A percentile compares a stretch with the other conserved stretches of the same genome.
These are phyloP conservation scores for Paramyrothecium sp. DNA, from an alignment of 2,329 filamentous ascomycete species.

Conservation along the genomic window DNA sequence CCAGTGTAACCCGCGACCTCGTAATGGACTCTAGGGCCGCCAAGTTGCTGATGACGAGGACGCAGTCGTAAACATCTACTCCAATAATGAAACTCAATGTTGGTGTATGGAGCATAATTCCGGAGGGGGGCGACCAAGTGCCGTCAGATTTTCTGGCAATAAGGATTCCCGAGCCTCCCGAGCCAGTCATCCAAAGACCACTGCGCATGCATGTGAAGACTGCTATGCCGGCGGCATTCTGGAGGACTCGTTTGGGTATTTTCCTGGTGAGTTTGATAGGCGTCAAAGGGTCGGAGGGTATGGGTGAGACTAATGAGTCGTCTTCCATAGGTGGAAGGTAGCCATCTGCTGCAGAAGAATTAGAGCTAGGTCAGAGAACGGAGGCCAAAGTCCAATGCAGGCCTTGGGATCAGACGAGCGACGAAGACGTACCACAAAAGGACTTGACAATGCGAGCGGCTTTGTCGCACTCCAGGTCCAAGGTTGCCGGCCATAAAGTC, in stretches of 20 bases:
- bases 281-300: conserved; percentile 41
- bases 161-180: conserved; percentile 84
- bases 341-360: conserved; percentile 46
- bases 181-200: conserved; percentile 87
- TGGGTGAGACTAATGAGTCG: conserved; percentile 25
- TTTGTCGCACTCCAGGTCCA: conserved; percentile 90
- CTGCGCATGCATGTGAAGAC: conserved; percentile 97
- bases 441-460: conserved; percentile 84
- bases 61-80: conserved; percentile 94
- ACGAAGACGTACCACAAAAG: conserved; percentile 68
- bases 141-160: conserved; percentile 83
- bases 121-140: conserved; percentile 87
- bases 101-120: conserved; percentile 85
- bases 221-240: conserved; percentile 84
- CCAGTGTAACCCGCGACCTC: conserved; percentile 73
- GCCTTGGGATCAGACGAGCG: not conserved
- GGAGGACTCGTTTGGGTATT: conserved; percentile 82
- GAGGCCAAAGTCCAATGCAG: not conserved
- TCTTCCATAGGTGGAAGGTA: conserved; percentile 47
- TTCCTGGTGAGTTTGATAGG: conserved; percentile 65
- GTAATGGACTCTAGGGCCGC: conserved; percentile 83
- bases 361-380: conserved; percentile 5
- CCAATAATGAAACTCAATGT: conserved; percentile 87
- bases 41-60: conserved; percentile 87
- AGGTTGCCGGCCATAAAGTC: conserved; percentile 79